Evolutionary conservation across 148 eudicot species (phyloP).

Genomic region (Rhododendron mucronatum): DNA sequence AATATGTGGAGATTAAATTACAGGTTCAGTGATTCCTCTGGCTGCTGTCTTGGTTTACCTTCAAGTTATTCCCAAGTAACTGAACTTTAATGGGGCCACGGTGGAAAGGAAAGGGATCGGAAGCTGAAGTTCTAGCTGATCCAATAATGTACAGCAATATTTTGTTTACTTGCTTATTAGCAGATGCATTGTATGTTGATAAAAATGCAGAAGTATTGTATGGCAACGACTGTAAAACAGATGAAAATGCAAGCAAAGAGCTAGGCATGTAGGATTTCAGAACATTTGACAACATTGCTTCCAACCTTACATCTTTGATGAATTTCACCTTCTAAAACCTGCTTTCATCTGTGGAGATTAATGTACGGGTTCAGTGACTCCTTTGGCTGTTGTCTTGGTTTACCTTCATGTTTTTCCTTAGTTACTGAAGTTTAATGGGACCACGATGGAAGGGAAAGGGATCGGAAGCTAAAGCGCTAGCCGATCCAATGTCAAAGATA

Average conservation of each 20-base stretch:
- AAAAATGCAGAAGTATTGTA: too few relatives aligned
- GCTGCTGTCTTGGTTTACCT: not conserved
- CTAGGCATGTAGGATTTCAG: not conserved
- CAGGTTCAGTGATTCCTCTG: not conserved
- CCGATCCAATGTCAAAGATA: slow-evolving; percentile 51
- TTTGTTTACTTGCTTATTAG: not conserved
- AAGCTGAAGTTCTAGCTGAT: slow-evolving; percentile 33
- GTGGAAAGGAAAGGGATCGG: slow-evolving; percentile 51
- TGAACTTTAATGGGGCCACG: slow-evolving; percentile 36
- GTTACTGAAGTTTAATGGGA: slow-evolving; percentile 25
- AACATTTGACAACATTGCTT: not conserved
- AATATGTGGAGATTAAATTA: not conserved
- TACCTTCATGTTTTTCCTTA: not conserved
- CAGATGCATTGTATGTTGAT: not conserved
- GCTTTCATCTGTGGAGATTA: not conserved
- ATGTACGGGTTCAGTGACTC: not conserved
- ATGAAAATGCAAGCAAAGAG: not conserved
- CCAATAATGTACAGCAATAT: not conserved
- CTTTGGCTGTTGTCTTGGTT: not conserved
- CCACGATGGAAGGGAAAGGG: slow-evolving; percentile 58
- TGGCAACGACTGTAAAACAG: not conserved
- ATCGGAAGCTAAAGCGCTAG: slow-evolving; percentile 39
- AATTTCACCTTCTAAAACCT: not conserved
- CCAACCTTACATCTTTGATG: not conserved
- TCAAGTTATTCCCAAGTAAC: not conserved